Conservation (phyloP, 2,329 filamentous ascomycete genomes). For the Apiospora aurea region DNA sequence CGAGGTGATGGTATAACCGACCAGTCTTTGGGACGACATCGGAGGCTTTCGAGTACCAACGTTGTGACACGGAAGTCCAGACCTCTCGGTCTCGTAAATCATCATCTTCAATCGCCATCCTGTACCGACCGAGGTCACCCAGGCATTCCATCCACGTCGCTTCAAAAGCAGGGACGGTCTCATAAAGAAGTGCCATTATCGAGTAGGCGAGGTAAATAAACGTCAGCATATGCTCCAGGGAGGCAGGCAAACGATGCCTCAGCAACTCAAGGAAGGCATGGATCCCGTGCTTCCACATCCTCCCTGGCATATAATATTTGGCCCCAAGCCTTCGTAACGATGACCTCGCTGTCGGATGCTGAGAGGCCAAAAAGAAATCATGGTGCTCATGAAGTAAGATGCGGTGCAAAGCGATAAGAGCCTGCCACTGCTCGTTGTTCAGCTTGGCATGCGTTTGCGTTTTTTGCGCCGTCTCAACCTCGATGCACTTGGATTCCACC, state of each 20-base stretch:
- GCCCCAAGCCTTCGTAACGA: constrained; percentile 72
- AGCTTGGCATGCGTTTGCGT: constrained; percentile 51
- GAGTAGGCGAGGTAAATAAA: constrained; percentile 93
- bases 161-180: constrained; percentile 82
- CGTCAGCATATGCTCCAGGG: constrained; percentile 86
- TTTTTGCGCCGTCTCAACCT: constrained; percentile 73
- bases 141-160: too few species aligned
- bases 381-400: too few species aligned
- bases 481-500: constrained; percentile 87
- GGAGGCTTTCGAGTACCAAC: constrained; percentile 86
- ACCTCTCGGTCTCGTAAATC: too few species aligned
- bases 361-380: constrained; percentile 85
- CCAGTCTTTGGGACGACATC: constrained; percentile 79
- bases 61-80: constrained; percentile 35
- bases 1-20: constrained; percentile 86
- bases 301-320: constrained; percentile 89
- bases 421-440: constrained; percentile 63
- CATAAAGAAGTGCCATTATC: constrained; percentile 86
- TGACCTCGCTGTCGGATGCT: constrained; percentile 79
- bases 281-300: constrained; percentile 95
- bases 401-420: too few species aligned
- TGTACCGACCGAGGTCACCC: constrained; percentile 36
- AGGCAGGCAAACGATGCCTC: constrained; percentile 63
- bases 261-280: constrained; percentile 72
- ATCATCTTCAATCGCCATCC: too few species aligned